phyloP scores from a whole-genome alignment of 2,329 filamentous ascomycete genomes.

The Fusarium tricinctum region DNA sequence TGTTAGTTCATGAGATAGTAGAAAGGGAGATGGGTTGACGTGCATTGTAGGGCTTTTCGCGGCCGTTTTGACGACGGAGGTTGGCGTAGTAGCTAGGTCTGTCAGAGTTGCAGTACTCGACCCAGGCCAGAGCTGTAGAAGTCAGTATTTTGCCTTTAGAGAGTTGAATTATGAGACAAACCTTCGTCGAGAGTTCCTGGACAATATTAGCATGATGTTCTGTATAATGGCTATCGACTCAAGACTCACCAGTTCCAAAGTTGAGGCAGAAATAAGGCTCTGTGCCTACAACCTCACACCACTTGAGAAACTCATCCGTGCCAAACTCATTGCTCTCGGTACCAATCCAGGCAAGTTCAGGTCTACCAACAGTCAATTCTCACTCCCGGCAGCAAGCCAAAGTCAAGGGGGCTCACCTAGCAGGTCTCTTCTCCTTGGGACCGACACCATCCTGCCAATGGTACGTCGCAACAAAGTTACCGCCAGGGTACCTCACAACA shows the following conservation, averaged over 20 bases:
- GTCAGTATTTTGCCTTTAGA: neutral
- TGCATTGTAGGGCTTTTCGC: conserved; percentile 78
- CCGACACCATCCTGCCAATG: conserved; percentile 88
- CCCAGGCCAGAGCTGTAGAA: conserved; percentile 68
- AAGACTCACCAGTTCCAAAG: conserved; percentile 76
- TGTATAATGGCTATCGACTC: no score
- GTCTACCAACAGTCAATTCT: conserved; percentile 49
- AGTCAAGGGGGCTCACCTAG: conserved; percentile 45
- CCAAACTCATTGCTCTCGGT: conserved; percentile 84
- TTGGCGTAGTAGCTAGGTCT: conserved; percentile 86
- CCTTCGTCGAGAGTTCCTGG: conserved; percentile 58
- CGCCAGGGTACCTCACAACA: conserved; percentile 84
- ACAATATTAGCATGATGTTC: neutral
- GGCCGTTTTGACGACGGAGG: conserved; percentile 80
- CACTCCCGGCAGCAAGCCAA: neutral
- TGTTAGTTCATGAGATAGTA: neutral
- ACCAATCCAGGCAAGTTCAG: conserved; percentile 84
- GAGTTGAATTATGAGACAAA: conserved; percentile 10
- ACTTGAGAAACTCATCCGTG: conserved; percentile 88
- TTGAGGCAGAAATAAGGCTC: conserved; percentile 87
- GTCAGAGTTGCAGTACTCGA: conserved; percentile 89
- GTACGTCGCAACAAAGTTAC: conserved; percentile 88
- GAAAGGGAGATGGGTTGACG: neutral
- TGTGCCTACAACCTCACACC: conserved; percentile 79
- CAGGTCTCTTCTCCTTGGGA: conserved; percentile 76